These are phyloP conservation scores for Exophiala mesophila DNA, from an alignment of 2,329 filamentous ascomycete genomes.

Conservation along the genomic window DNA sequence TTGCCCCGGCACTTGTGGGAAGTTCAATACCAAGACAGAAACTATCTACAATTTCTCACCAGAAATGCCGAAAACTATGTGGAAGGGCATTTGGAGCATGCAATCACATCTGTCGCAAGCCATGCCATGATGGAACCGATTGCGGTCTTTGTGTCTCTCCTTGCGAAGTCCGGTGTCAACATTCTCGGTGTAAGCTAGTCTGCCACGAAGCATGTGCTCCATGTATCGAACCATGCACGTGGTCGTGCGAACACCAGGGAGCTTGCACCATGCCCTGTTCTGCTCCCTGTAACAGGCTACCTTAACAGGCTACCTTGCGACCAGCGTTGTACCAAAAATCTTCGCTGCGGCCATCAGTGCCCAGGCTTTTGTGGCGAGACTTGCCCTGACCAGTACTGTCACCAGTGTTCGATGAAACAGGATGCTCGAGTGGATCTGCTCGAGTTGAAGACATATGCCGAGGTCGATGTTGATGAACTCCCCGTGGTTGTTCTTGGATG, in stretches of 20 bases:
- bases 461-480: slow-evolving; percentile 54
- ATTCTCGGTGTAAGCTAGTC: slow-evolving; percentile 5
- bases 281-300: slow-evolving; percentile 62
- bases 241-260: slow-evolving; percentile 50
- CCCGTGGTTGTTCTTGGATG: slow-evolving; percentile 61
- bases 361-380: slow-evolving; percentile 61
- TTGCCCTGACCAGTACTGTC: slow-evolving; percentile 56
- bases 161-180: slow-evolving; percentile 15
- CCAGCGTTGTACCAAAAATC: slow-evolving; percentile 48
- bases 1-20: slow-evolving; percentile 9
- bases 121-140: slow-evolving; percentile 47
- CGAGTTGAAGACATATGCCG: slow-evolving; percentile 49
- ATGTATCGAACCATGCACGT: slow-evolving; percentile 54
- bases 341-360: slow-evolving; percentile 60
- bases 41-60: slow-evolving; percentile 39
- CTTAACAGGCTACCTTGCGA: slow-evolving; percentile 64
- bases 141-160: slow-evolving; percentile 29
- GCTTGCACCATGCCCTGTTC: slow-evolving; percentile 55
- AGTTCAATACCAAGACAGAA: slow-evolving; percentile 7
- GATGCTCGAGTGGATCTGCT: slow-evolving; percentile 55
- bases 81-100: slow-evolving; percentile 51
- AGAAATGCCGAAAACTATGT: slow-evolving; percentile 47
- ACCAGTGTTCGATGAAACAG: slow-evolving; percentile 39
- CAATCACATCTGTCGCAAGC: slow-evolving; percentile 47
- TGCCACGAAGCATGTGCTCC: slow-evolving; percentile 40